A percentile compares a stretch with the other conserved stretches of the same genome.
Evolutionary conservation across 306 rosid species (phyloP).

Genomic region (Trifolium dubium): DNA sequence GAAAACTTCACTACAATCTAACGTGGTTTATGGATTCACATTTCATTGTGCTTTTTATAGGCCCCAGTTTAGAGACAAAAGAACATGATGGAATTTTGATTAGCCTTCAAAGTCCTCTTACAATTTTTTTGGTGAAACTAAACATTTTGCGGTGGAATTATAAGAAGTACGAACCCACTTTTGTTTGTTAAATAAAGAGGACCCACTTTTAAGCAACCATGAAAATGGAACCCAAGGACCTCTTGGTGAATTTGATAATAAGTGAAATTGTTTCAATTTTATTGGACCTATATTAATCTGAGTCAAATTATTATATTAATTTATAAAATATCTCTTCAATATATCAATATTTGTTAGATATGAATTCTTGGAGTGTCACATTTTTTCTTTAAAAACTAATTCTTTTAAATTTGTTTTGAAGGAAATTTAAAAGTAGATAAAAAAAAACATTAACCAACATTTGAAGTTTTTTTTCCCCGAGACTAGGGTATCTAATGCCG

Average conservation of each 20-base stretch:
- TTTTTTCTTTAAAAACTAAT: too few relatives aligned
- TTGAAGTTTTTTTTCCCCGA: too few relatives aligned
- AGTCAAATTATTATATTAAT: too few relatives aligned
- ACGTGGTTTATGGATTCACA: too few relatives aligned
- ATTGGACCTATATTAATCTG: not conserved
- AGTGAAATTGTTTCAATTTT: not conserved
- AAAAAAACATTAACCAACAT: not conserved
- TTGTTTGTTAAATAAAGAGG: not conserved
- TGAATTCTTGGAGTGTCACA: too few relatives aligned
- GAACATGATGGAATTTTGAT: not conserved
- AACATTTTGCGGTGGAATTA: constrained; percentile 9
- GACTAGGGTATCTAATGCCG: too few relatives aligned
- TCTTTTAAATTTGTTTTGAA: too few relatives aligned
- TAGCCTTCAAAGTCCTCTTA: not conserved
- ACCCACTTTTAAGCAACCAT: constrained; percentile 52
- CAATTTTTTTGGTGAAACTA: not conserved
- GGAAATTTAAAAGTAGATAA: too few relatives aligned
- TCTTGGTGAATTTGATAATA: not conserved
- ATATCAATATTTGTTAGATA: too few relatives aligned
- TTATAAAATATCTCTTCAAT: too few relatives aligned
- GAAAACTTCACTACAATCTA: too few relatives aligned
- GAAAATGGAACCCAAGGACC: not conserved
- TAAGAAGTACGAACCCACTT: constrained; percentile 10
- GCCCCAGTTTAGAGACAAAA: not conserved
- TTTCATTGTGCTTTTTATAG: too few relatives aligned